Evolutionary conservation across 306 rosid genomes (phyloP), one percentile per base, ranked within the genome.

Genomic region (Cucumis hystrix): DNA sequence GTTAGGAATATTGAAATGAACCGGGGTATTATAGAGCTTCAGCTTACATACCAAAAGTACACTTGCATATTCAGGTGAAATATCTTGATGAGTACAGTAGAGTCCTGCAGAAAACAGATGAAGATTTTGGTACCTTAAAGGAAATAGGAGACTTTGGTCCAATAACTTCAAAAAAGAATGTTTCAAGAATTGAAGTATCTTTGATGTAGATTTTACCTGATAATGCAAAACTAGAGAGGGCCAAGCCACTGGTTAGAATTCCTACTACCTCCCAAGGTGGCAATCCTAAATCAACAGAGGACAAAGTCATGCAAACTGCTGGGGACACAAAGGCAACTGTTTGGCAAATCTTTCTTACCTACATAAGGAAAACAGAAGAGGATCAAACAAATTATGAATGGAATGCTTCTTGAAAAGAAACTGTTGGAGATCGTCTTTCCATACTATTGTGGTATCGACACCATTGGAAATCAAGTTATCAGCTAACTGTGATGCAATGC

Each of bases 281-380:
- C 85, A 96, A 85, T 78, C 97, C 98, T 79, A 91, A 90, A 92
- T 96, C 99, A 80, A 96, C 82, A 14, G 98, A 96, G 69, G 93
- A 92, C 78, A 96, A 86, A 86, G 99, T 89, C 98, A 92, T 96
- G 92, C 98, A 96, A 87, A 89, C 71, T 80, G 99, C 97, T 81
- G 99, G 99, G 47, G 97, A 83, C 90, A 96, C 83, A 89, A 96
- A 96, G 78, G 91, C 97, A 87, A 96, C 84, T 82, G 98, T 85
- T 84, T 92, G 99, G 93, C 98, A 96, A 83, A 91, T 82, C 89
- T 96, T 96, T 82, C 99, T 93, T 75, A 96, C 99, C 99, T 95
- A 73, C 63, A 73, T 2, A 30, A 47, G 61, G 49, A 54, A 17
- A 51, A 71, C 25, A 73, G 77, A 73, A 52, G 43, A 39, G 40